Evolutionary conservation across 2,329 filamentous ascomycete species (phyloP), one percentile per base, ranked within the genome.

Genomic region (Fusarium torreyae): DNA sequence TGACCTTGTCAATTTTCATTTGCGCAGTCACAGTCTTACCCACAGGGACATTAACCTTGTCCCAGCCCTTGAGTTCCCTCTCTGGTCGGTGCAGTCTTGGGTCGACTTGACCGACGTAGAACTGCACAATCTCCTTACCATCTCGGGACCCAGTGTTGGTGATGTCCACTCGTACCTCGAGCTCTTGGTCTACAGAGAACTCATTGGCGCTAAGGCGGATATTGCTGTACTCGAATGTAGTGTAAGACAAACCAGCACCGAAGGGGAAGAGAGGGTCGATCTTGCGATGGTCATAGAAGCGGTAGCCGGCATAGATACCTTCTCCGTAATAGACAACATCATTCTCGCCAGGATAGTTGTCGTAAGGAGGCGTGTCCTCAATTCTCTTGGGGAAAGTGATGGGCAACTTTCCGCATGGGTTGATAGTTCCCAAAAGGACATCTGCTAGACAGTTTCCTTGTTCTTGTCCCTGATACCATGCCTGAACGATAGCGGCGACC

Each of bases 231-330:
- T 52, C 42, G 6, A 67, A 69, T 2, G 52, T 42, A 2, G 68
- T 70, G 42, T 70, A 69, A n/a, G 61, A 63, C 3, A 70, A 33
- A 3, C 65, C 68, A 4, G 52, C 39, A 3, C 67, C 68, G 15
- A 70, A 70, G 6, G 65, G 48, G 17, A 63, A 70, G 3, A 89
- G 82, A 0, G 88, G 84, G 26, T 87, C 82, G 34, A 73, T 67
- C 17, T 71, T 67, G 31, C 69, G 68, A n/a, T 68, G 55, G 9
- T 93, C 91, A 74, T 92, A 93, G 79, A 87, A 91, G 13, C 90
- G 82, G 77, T 94, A 94, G 0, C 91, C 91, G 15, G 93, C 84
- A 75, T 91, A 93, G 40, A 93, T 83, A 58, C 91, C 91, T 77
- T 93, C 91, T 28, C 89, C 90, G 71, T 93, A 93, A 4, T 67